A percentile compares a stretch with the other conserved stretches of the same genome.
Conservation (phyloP, 2,329 filamentous ascomycete species). For the Phoma herbarum region DNA sequence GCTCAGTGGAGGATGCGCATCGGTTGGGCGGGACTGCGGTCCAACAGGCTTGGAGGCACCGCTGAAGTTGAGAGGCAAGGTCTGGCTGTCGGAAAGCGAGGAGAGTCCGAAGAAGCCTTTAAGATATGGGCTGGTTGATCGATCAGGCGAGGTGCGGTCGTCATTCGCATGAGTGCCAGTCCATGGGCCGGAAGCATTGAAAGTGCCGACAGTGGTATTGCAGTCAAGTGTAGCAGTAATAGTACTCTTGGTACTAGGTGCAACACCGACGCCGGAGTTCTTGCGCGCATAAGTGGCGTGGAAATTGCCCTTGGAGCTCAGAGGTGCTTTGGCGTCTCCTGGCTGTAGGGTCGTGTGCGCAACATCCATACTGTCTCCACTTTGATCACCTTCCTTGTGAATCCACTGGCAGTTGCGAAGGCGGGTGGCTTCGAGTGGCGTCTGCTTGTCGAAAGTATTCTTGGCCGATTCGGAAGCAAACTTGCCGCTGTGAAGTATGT, state of each 20-base stretch:
- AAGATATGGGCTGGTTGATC: constrained; percentile 7
- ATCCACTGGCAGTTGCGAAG: constrained; percentile 35
- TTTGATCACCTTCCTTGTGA: constrained; percentile 33
- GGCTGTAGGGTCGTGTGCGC: constrained; percentile 25
- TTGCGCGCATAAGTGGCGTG: constrained; percentile 2
- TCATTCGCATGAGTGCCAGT: constrained; percentile 1
- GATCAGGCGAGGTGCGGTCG: neutral
- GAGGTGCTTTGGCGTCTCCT: constrained; percentile 9
- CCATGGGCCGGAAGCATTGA: constrained; percentile 2
- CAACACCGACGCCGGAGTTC: constrained; percentile 2
- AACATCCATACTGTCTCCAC: constrained; percentile 26
- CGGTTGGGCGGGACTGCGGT: neutral
- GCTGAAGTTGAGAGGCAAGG: neutral
- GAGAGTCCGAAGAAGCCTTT: constrained; percentile 13
- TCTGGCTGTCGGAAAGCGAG: constrained; percentile 2
- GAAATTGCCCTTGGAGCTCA: constrained; percentile 3
- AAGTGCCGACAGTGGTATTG: neutral
- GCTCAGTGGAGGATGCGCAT: constrained; percentile 3
- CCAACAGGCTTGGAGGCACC: neutral
- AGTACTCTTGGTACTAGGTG: neutral
- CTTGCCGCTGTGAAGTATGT: constrained; percentile 3
- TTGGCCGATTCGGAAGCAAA: constrained; percentile 5
- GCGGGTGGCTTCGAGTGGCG: constrained; percentile 8
- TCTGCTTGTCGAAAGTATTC: constrained; percentile 3
- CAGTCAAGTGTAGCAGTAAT: neutral